Percentiles rank a stretch among this genome's conserved stretches.
These are phyloP conservation scores for Nannochloropsis gaditana DNA, from an alignment of 108 stramenopile species.

Conservation along the genomic window DNA sequence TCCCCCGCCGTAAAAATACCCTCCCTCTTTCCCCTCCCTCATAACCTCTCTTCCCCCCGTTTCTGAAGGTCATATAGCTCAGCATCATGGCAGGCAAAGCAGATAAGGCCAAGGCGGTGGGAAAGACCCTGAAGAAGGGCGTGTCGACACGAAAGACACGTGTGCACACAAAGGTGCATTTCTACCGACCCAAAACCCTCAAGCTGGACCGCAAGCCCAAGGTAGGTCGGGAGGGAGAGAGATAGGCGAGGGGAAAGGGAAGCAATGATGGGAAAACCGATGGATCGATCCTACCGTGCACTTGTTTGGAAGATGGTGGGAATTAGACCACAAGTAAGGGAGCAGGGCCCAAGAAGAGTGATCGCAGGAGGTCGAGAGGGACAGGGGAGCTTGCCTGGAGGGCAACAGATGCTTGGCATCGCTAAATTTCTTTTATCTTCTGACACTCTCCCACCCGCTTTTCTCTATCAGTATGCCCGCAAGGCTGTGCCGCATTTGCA, in stretches of 20 bases:
- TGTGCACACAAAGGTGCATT: conserved; percentile 97
- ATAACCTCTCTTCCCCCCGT: too few species aligned
- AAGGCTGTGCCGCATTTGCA: conserved; percentile 62
- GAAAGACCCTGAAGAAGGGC: conserved; percentile 82
- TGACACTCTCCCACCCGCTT: too few species aligned
- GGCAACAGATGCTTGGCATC: too few species aligned
- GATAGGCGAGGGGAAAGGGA: not conserved
- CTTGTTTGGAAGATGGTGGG: too few species aligned
- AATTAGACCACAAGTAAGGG: too few species aligned
- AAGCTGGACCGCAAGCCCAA: conserved; percentile 71
- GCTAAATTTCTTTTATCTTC: too few species aligned
- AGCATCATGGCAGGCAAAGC: conserved; percentile 21
- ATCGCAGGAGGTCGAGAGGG: too few species aligned
- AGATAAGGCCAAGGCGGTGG: conserved; percentile 63
- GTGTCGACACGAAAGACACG: conserved; percentile 85
- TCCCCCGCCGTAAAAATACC: not conserved
- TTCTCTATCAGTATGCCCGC: conserved; percentile 70
- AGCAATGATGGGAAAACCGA: too few species aligned
- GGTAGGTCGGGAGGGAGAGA: not conserved
- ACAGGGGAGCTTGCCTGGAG: too few species aligned
- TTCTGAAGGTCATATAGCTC: too few species aligned
- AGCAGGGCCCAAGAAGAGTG: too few species aligned
- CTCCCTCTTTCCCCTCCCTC: not conserved
- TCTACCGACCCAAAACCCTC: conserved; percentile 94
- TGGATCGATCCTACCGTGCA: too few species aligned